Base-by-base conservation (phyloP, 2,329 filamentous ascomycete genomes). In the Colletotrichum sublineola region DNA sequence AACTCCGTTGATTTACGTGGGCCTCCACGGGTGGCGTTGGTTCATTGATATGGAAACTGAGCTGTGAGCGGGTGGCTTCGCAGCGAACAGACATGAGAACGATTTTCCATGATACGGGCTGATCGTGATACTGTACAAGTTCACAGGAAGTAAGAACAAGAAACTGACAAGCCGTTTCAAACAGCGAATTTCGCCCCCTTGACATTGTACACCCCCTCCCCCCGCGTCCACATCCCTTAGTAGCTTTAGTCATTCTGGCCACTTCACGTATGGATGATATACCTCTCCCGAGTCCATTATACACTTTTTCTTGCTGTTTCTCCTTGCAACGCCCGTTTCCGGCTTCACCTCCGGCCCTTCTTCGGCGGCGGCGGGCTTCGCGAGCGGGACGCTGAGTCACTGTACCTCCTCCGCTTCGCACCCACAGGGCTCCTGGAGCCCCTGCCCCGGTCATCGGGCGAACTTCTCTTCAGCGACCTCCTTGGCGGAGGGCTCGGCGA, bases 261-360 rank as follows among this genome's bases (percentile, higher is more conserved):
- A 14, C 55, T 14, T 24, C 11, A 18, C 6, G 20, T 12, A 29
- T 44, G 36, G 50, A 36, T 48, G 15, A 9, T 40, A 53, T 24
- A 24, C 40, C 36, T 11, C 46, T 24, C 40, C n/a, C 31, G 33
- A 40, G n/a, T 52, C 24, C 46, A 63, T 53, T 53, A 8, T 86
- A 66, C 53, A 66, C 20, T 63, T 44, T 57, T 73, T 52, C 44
- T 29, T 29, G 40, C 50, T 55, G 46, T n/a, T 33, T 5, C 33
- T 55, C 55, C 57, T 64, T 55, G 3, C 36, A 58, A 6, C 20
- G 36, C 31, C 12, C 4, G 53, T 69, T 69, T 68, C 71, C 53
- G 42, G 38, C 66, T 53, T 73, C 73, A 74, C 74, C 79, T 79
- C 61, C 76, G 74, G 15, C 76, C 76, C 53, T 72, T 73, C 73